Percentiles rank a stretch among this genome's conserved stretches.
Conservation (phyloP, 2,329 filamentous ascomycete species). For the Calonectria pseudoreteaudii region DNA sequence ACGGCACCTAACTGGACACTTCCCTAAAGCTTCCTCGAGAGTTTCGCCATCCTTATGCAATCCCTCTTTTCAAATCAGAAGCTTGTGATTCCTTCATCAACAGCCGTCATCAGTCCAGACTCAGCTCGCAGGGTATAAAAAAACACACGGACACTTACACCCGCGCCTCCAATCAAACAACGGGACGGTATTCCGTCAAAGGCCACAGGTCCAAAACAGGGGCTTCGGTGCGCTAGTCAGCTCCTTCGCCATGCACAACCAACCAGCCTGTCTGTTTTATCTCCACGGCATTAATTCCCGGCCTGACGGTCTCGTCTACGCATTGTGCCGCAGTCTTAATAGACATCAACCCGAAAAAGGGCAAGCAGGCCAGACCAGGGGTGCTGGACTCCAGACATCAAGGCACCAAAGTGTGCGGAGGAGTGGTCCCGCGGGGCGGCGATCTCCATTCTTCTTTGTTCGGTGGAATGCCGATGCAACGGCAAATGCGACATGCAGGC, state of each 20-base stretch:
- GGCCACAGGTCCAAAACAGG: background rate
- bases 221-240: background rate
- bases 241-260: background rate
- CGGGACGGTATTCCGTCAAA: background rate
- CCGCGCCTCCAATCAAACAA: slow-evolving; percentile 4
- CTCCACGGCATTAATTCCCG: slow-evolving; percentile 2
- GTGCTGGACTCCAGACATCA: background rate
- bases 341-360: background rate
- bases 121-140: background rate
- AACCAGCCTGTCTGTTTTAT: background rate
- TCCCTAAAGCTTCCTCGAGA: background rate
- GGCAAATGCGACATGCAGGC: background rate
- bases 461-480: background rate
- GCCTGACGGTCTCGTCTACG: background rate
- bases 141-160: slow-evolving; percentile 2
- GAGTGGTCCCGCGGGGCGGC: background rate
- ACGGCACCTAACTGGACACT: background rate
- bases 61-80: background rate
- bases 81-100: background rate
- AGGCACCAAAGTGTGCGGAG: background rate
- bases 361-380: background rate
- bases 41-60: background rate
- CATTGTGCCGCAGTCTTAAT: background rate
- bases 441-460: background rate
- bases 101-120: background rate